Percentiles rank a stretch among this genome's conserved stretches.
Evolutionary conservation across 2,329 filamentous ascomycete species (phyloP).

Genomic region (Chrysoporthe cubensis): DNA sequence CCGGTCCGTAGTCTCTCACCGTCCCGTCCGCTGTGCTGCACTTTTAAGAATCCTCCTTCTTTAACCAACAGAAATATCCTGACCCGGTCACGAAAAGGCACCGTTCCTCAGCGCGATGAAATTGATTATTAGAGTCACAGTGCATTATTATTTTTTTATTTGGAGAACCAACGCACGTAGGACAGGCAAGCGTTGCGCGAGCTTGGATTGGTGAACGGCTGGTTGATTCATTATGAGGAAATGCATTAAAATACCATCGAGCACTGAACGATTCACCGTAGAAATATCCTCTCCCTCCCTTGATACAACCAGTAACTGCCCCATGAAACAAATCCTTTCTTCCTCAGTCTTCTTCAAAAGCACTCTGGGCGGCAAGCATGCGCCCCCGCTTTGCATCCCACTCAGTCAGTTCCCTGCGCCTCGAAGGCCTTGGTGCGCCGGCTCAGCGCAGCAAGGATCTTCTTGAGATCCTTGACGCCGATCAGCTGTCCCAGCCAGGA

Average conservation of each 20-base stretch:
- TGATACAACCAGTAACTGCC: background rate
- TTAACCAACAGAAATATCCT: too few species aligned
- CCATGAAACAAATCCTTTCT: background rate
- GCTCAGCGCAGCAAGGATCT: background rate
- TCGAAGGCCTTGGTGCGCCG: too few species aligned
- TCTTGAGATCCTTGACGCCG: slow-evolving; percentile 7
- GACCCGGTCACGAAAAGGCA: too few species aligned
- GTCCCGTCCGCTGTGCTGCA: too few species aligned
- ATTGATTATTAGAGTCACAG: too few species aligned
- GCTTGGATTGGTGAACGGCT: background rate
- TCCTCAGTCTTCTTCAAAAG: background rate
- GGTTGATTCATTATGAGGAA: background rate
- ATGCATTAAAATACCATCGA: background rate
- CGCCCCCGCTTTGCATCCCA: background rate
- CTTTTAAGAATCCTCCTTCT: too few species aligned
- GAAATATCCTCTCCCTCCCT: background rate
- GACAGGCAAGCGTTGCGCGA: too few species aligned
- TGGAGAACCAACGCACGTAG: too few species aligned
- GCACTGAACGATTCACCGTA: background rate
- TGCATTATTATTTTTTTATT: too few species aligned
- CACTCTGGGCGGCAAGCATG: background rate
- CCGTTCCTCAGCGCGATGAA: too few species aligned
- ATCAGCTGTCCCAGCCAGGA: slow-evolving; percentile 24
- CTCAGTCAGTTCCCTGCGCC: too few species aligned
- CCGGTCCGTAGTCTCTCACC: too few species aligned